Conservation (phyloP, 2,329 filamentous ascomycete species). For the Monosporascus sp. region DNA sequence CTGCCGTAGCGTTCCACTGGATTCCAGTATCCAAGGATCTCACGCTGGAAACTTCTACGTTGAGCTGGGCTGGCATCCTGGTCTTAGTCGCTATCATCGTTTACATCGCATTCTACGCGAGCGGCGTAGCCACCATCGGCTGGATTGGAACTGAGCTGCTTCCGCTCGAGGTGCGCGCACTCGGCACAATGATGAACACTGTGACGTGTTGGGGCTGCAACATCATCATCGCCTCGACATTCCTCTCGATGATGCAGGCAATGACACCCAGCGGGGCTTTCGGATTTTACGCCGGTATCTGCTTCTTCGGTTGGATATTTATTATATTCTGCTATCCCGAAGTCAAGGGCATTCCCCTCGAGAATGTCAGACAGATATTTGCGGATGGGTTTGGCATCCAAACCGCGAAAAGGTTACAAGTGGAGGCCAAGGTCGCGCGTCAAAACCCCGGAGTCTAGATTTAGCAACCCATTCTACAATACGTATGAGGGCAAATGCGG, state of each 20-base stretch:
- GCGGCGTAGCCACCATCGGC: conserved; percentile 35
- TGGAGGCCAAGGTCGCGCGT: background rate
- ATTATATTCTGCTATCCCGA: conserved; percentile 42
- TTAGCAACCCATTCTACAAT: too few relatives aligned
- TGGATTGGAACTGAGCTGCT: conserved; percentile 39
- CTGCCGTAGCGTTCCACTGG: conserved; percentile 35
- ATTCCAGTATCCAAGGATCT: conserved; percentile 35
- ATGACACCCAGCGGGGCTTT: conserved; percentile 41
- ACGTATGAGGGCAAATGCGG: too few relatives aligned
- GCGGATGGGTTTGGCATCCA: conserved; percentile 36
- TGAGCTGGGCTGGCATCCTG: conserved; percentile 29
- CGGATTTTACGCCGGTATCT: conserved; percentile 42
- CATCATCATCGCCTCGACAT: conserved; percentile 40
- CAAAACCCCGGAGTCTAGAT: background rate
- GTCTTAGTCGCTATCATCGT: conserved; percentile 34
- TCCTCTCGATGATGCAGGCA: conserved; percentile 38
- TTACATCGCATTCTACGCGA: conserved; percentile 37
- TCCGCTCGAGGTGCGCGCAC: conserved; percentile 37
- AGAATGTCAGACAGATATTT: conserved; percentile 41
- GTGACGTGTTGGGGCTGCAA: conserved; percentile 36
- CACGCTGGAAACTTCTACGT: conserved; percentile 23
- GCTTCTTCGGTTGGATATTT: conserved; percentile 38
- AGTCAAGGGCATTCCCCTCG: conserved; percentile 44
- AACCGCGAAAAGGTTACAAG: conserved; percentile 20
- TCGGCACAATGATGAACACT: conserved; percentile 39